Evolutionary conservation across 192 early-diverging fungal species (phyloP).

Genomic region (Radiomyces spectabilis): DNA sequence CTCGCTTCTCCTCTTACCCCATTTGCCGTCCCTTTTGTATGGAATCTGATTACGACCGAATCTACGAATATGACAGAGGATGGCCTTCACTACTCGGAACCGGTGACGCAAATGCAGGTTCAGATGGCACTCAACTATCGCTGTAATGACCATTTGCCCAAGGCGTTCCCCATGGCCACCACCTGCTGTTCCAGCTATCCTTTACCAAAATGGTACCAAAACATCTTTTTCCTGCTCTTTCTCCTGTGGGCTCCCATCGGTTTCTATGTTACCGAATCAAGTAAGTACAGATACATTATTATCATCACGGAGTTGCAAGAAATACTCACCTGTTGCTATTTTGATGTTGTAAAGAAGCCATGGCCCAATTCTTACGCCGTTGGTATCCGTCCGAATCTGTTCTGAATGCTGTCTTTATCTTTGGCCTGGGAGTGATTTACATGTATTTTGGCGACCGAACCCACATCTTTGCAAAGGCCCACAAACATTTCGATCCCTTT

Average conservation of each 20-base stretch:
- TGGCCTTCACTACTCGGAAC: slow-evolving; percentile 58
- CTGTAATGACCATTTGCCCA: slow-evolving; percentile 46
- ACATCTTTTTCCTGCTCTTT: slow-evolving; percentile 27
- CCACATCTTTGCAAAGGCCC: slow-evolving; percentile 55
- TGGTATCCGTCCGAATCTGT: slow-evolving; percentile 31
- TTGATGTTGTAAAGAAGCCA: too few relatives aligned
- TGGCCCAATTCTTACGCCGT: too few relatives aligned
- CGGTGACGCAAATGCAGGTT: slow-evolving; percentile 39
- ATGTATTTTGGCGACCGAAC: slow-evolving; percentile 68
- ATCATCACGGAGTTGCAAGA: too few relatives aligned
- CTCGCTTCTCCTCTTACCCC: slow-evolving; percentile 11
- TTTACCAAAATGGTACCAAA: slow-evolving; percentile 32
- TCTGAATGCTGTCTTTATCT: slow-evolving; percentile 39
- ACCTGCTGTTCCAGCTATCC: slow-evolving; percentile 58
- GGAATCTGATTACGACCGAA: slow-evolving; percentile 36
- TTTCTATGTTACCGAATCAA: slow-evolving; percentile 4
- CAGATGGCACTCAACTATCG: slow-evolving; percentile 54
- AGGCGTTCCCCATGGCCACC: slow-evolving; percentile 33
- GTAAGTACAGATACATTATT: slow-evolving; percentile 6
- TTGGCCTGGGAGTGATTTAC: slow-evolving; percentile 45
- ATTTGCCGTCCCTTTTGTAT: slow-evolving; percentile 36
- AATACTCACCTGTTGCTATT: too few relatives aligned
- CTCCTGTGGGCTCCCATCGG: slow-evolving; percentile 30
- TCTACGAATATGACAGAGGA: slow-evolving; percentile 43
- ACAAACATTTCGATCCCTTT: slow-evolving; percentile 44